Evolutionary conservation across 768 basidiomycete species (phyloP), one percentile per base, ranked within the genome.

Genomic region (Clavulina sp.): DNA sequence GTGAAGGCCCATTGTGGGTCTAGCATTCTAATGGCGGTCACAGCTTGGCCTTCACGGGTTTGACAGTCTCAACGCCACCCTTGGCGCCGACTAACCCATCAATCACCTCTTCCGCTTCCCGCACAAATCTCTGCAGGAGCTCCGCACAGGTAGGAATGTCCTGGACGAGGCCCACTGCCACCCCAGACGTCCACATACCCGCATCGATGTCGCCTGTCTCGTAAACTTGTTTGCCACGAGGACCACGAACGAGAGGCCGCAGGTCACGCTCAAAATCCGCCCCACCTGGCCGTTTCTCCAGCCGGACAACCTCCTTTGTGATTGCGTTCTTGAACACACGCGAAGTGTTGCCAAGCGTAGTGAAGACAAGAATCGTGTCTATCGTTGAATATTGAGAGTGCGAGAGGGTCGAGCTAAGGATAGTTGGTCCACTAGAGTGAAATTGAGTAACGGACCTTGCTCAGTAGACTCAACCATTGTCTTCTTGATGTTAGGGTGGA

Each of bases 211-310:
- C 91, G 5, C 92, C 89, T 1, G 63, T 73, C 60, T 87, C 85
- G 61, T 87, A 91, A 2, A 89, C 86, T 32, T 56, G 57, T 29
- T 60, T 56, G 16, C 68, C 67, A 31, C 66, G 48, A 1, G 62
- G 59, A 19, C 68, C 68, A 1, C 63, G 36, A 5, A 69, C 69
- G 28, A 69, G 64, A 33, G 91, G 77, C 18, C 78, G 72, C 13
- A 92, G 56, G 34, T 92, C 88, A n/a, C n/a, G n/a, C 59, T 84
- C 78, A 57, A 95, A 95, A 65, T 91, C 80, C 34, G 83, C 84
- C 9, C 88, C 87, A 38, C 83, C 84, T 1, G 84, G 79, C 31
- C 79, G 73, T 13, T 70, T 70, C 67, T 95, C 91, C 33, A 91
- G 73, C 16, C 72, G 67, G 19, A 93, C 83, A n/a, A 96, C 92